Conservation (phyloP, 495 filamentous ascomycete species). For the Clavariopsis aquatica region DNA sequence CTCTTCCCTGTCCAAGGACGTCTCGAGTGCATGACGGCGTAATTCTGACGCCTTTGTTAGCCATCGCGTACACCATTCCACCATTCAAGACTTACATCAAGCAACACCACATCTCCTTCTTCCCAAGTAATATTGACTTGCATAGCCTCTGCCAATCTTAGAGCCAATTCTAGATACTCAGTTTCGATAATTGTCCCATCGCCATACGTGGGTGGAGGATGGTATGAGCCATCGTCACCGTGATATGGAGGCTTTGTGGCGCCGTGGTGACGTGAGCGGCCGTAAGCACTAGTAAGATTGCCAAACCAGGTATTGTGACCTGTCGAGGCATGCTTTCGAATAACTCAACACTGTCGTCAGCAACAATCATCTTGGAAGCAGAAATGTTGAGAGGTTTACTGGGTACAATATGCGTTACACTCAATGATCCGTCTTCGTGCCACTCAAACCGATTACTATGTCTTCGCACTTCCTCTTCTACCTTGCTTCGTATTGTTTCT, state of each 20-base stretch:
- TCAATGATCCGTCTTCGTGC: constrained; percentile 39
- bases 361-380: background rate
- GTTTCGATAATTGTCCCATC: constrained; percentile 37
- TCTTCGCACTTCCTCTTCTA: constrained; percentile 29
- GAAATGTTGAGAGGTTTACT: constrained; percentile 18
- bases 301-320: constrained; percentile 39
- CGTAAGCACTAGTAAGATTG: constrained; percentile 39
- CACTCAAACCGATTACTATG: constrained; percentile 36
- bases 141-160: constrained; percentile 34
- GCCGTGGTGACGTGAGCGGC: constrained; percentile 34
- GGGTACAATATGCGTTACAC: constrained; percentile 39
- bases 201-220: constrained; percentile 38
- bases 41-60: constrained; percentile 29
- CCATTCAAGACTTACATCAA: constrained; percentile 7
- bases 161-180: constrained; percentile 37
- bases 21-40: constrained; percentile 41
- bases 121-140: constrained; percentile 36
- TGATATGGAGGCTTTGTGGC: constrained; percentile 36
- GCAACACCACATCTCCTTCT: constrained; percentile 5
- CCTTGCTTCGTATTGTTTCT: constrained; percentile 24
- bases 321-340: constrained; percentile 34
- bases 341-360: constrained; percentile 22
- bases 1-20: constrained; percentile 37
- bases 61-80: background rate
- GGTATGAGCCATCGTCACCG: constrained; percentile 40